These are phyloP conservation scores for Apiospora sp. DNA, from an alignment of 2,329 filamentous ascomycete genomes.

Conservation along the genomic window DNA sequence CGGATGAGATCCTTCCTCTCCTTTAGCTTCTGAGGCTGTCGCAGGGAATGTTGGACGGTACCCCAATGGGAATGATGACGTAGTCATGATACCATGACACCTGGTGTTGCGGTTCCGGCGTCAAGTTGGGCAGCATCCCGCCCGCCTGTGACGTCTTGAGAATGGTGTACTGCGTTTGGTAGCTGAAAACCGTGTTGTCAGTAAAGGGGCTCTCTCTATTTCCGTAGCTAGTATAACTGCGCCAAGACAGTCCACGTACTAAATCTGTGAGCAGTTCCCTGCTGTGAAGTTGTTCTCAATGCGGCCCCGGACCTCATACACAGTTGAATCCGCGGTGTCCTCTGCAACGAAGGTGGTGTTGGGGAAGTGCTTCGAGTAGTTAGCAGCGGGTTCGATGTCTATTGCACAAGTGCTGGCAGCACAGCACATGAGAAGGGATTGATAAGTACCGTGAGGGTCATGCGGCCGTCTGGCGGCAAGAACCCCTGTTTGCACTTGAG, in stretches of 20 bases:
- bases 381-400: neutral
- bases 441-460: slow-evolving; percentile 25
- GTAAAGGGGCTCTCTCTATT: neutral
- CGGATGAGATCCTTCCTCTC: neutral
- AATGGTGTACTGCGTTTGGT: slow-evolving; percentile 30
- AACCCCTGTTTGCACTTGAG: slow-evolving; percentile 29
- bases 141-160: slow-evolving; percentile 27
- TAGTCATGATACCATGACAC: slow-evolving; percentile 29
- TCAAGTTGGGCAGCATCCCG: slow-evolving; percentile 26
- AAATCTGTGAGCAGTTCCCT: slow-evolving; percentile 29
- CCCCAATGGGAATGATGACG: slow-evolving; percentile 20
- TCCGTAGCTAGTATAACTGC: neutral
- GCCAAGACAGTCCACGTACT: slow-evolving; percentile 19
- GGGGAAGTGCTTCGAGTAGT: slow-evolving; percentile 27
- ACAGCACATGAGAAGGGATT: neutral
- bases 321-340: slow-evolving; percentile 25
- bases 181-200: slow-evolving; percentile 13
- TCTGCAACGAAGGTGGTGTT: slow-evolving; percentile 29
- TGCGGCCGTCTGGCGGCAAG: slow-evolving; percentile 26
- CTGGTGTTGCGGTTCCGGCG: slow-evolving; percentile 26
- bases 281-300: slow-evolving; percentile 28
- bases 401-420: neutral
- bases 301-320: slow-evolving; percentile 28
- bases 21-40: slow-evolving; percentile 20
- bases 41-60: slow-evolving; percentile 27